Evolutionary conservation across 169 alveolate species (phyloP), one percentile per base, ranked within the genome.

Genomic region (Babesia caballi): DNA sequence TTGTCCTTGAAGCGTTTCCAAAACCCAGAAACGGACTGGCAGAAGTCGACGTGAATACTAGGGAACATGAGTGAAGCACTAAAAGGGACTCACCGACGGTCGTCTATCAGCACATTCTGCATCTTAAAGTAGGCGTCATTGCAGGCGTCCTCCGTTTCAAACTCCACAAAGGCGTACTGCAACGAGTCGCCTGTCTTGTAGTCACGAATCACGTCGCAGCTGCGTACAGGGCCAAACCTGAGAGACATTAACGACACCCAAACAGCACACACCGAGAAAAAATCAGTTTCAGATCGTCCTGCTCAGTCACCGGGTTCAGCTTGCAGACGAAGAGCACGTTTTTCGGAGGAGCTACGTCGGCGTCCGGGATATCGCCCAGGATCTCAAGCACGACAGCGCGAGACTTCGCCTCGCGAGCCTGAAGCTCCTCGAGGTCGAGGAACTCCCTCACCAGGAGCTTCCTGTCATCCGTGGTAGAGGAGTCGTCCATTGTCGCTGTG

Each of bases 311-410:
- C 0, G 99, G 99, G 74, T 98, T 97, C 68, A 98, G 85, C 85
- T 96, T 95, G 61, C 99, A 97, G 19, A 98, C 98, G 88, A 97
- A 98, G 7, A 98, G 92, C 30, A 96, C 97, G 67, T 96, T 97
- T 66, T 98, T 98, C 19, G 99, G 99, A 12, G 99, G 99, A 57
- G 95, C 95, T 49, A 95, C 89, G 69, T 98, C 99, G 30, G 99
- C 99, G 85, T 96, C 98, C 8, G 99, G 99, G 15, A 98, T 84
- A 83, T 98, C 99, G 21, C 98, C 99, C 36, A 97, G 77, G 54
- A 98, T 94, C 88, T 97, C 98, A 69, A 98, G 90, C 6, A 96
- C 94, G 14, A 96, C 94, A 6, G 99, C 98, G 63, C 97, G 91
- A 19, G 97, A 92, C 72, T 92, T 93, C 35, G 98, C 96, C 69